Evolutionary conservation across 106 monocot genomes (phyloP), one percentile per base, ranked within the genome.

Genomic region (Dendrobium chrysotoxum): DNA sequence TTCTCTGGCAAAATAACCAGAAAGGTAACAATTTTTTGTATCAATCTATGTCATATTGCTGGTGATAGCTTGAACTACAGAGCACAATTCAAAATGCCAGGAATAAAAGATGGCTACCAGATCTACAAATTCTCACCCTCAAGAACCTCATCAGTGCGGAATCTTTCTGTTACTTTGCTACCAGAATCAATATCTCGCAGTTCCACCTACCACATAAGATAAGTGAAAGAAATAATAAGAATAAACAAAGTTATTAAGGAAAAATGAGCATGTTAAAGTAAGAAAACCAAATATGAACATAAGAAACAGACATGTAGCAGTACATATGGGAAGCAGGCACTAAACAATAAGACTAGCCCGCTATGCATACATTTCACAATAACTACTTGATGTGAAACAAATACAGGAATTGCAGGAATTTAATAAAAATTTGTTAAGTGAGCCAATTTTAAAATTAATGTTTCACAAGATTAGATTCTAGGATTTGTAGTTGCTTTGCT

Each of bases 171-270:
- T 71, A 80, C 81, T 86, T 98, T 98, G 86, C 88, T 95, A 73
- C 98, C 98, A 79, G 67, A 91, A 80, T 98, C 98, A 85, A 91
- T 82, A 89, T 98, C 98, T n/a, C 95, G 89, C 67, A 98, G 82
- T 80, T 95, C 98, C 31, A 93, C 95, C 98, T 98, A 75, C 53
- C n/a, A 76, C 4, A 83, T 30, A 77, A 41, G 35, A 21, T n/a
- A 7, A 68, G n/a, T 28, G 35, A 40, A 38, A 31, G 8, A 25
- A 18, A 75, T 44, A 75, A 75, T 1, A 72, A 0, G 23, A 76
- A 47, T 13, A 12, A 76, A 76, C 0, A 76, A 76, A 41, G 2
- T 40, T 42, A 74, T 67, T 70, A 35, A 23, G 35, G 23, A 70
- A 13, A 70, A 61, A 70, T 70, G 15, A 10, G 15, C 8, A 35